A percentile compares a stretch with the other conserved stretches of the same genome.
These are phyloP conservation scores for Sporodiniella umbellata DNA, from an alignment of 371 early-diverging fungal genomes.

Conservation along the genomic window DNA sequence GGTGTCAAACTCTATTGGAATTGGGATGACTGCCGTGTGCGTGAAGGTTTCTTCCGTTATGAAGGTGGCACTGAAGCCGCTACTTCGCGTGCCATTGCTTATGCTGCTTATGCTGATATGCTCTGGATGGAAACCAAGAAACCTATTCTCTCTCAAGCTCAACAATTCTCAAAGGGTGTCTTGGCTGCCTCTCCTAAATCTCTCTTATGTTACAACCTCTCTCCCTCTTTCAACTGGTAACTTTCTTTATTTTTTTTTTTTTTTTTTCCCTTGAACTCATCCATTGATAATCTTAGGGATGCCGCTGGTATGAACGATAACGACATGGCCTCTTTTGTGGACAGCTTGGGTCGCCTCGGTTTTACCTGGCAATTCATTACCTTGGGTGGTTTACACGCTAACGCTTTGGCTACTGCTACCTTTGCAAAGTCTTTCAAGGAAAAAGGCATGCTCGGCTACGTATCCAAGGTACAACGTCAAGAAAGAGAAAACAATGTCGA, in stretches of 20 bases:
- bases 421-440: conserved; percentile 91
- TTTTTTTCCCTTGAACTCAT: neutral
- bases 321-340: conserved; percentile 82
- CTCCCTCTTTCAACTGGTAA: conserved; percentile 99
- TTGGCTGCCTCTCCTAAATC: conserved; percentile 51
- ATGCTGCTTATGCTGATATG: conserved; percentile 91
- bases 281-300: conserved; percentile 29
- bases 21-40: conserved; percentile 90
- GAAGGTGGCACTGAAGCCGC: conserved; percentile 92
- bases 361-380: conserved; percentile 99
- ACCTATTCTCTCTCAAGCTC: conserved; percentile 90
- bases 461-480: conserved; percentile 90
- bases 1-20: conserved; percentile 88
- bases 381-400: conserved; percentile 95
- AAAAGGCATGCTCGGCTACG: conserved; percentile 95
- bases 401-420: conserved; percentile 77
- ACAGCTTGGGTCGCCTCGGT: conserved; percentile 85
- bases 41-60: conserved; percentile 97
- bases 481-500: conserved; percentile 91
- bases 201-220: conserved; percentile 93
- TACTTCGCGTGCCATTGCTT: conserved; percentile 87
- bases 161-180: conserved; percentile 89
- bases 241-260: neutral
- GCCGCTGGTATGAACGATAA: conserved; percentile 92
- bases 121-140: conserved; percentile 98